Percentiles rank a stretch among this genome's conserved stretches.
Evolutionary conservation across 305 asterid species (phyloP).

Genomic region (Coffea humblotiana): DNA sequence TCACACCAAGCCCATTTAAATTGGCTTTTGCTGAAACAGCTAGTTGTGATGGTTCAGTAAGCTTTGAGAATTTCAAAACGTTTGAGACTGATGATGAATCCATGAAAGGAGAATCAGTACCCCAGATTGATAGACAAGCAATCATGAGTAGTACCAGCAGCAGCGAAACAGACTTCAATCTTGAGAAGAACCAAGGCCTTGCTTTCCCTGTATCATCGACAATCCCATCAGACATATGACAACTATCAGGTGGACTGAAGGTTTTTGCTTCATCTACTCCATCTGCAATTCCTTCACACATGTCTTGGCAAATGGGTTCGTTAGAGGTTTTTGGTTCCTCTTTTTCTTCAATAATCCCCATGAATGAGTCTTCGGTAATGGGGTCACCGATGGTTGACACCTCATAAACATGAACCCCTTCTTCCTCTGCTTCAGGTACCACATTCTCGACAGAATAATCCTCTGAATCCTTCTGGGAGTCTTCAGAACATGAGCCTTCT

Average conservation of each 20-base stretch:
- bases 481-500: conserved; percentile 46
- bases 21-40: conserved; percentile 32
- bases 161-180: conserved; percentile 37
- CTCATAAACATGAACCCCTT: conserved; percentile 12
- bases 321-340: conserved; percentile 14
- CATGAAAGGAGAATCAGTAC: conserved; percentile 33
- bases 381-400: conserved; percentile 11
- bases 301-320: neutral
- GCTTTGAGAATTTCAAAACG: conserved; percentile 37
- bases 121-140: conserved; percentile 38
- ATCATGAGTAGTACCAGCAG: conserved; percentile 44
- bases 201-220: conserved; percentile 24
- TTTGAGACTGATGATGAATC: conserved; percentile 28
- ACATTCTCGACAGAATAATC: conserved; percentile 19
- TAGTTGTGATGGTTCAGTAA: conserved; percentile 31
- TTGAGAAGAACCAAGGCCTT: conserved; percentile 32
- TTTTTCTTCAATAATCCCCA: conserved; percentile 31
- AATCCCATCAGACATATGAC: conserved; percentile 27
- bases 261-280: conserved; percentile 12
- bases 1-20: conserved; percentile 31
- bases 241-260: conserved; percentile 8
- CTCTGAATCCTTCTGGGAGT: conserved; percentile 34
- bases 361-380: conserved; percentile 6
- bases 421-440: conserved; percentile 24
- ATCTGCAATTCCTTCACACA: neutral